Evolutionary conservation across 768 basidiomycete species (phyloP).

Genomic region (Hysterangium stoloniferum): DNA sequence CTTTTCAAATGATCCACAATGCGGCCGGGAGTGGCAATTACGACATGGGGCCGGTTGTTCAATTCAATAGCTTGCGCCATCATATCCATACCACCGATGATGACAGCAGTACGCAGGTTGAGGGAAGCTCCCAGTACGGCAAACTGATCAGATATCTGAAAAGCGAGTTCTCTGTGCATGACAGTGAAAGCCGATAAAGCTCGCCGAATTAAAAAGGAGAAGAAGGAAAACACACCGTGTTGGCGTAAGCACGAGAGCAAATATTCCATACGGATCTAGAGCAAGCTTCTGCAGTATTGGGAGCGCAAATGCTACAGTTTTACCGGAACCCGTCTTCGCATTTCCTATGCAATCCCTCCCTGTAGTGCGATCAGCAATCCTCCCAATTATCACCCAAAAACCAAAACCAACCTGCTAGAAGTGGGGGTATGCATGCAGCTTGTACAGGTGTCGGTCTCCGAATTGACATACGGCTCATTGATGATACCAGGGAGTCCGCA

Average conservation of each 20-base stretch:
- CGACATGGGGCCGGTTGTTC: constrained; percentile 77
- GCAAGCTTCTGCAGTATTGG: constrained; percentile 89
- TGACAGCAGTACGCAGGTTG: constrained; percentile 75
- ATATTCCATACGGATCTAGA: constrained; percentile 89
- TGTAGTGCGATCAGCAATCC: constrained; percentile 20
- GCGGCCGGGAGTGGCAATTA: constrained; percentile 93
- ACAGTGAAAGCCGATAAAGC: background rate
- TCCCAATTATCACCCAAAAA: background rate
- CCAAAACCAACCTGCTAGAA: constrained; percentile 60
- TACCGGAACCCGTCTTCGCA: constrained; percentile 96
- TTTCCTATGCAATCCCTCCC: constrained; percentile 96
- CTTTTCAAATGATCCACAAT: constrained; percentile 86
- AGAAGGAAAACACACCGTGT: constrained; percentile 56
- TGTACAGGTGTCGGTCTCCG: constrained; percentile 81
- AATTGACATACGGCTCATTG: constrained; percentile 80
- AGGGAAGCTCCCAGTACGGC: constrained; percentile 78
- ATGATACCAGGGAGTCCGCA: constrained; percentile 48
- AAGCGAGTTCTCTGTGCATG: constrained; percentile 76
- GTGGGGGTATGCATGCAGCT: constrained; percentile 79
- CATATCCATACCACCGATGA: constrained; percentile 99
- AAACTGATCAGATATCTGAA: constrained; percentile 96
- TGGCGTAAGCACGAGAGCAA: constrained; percentile 87
- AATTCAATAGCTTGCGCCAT: constrained; percentile 89
- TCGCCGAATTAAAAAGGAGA: background rate
- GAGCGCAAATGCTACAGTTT: constrained; percentile 94